phyloP scores from a whole-genome alignment of 139 green algal genomes.

The Microglena sp. region DNA sequence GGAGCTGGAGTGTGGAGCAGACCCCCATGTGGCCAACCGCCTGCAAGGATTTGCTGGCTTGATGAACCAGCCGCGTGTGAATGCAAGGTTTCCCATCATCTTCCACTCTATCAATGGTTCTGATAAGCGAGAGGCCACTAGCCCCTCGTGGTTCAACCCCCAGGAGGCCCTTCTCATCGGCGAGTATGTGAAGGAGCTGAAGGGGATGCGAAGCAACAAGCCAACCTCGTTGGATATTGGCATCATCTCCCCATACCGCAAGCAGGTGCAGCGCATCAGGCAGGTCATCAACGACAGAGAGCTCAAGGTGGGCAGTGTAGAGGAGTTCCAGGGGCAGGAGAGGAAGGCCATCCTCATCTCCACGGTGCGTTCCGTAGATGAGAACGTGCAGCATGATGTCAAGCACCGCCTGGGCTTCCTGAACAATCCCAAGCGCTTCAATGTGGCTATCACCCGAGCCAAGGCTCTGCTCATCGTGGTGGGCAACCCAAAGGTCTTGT shows the following conservation, averaged over 20 bases:
- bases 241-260: conserved; percentile 35
- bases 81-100: conserved; percentile 27
- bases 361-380: conserved; percentile 38
- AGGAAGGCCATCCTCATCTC: conserved; percentile 72
- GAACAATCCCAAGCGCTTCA: conserved; percentile 77
- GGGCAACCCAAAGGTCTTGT: conserved; percentile 23
- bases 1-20: too few species aligned
- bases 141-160: conserved; percentile 38
- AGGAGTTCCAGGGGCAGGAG: conserved; percentile 43
- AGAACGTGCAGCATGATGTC: conserved; percentile 10
- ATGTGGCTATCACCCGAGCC: conserved; percentile 80
- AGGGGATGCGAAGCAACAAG: conserved; percentile 5
- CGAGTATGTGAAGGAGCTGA: conserved; percentile 18
- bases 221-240: conserved; percentile 19
- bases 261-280: conserved; percentile 62
- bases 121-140: conserved; percentile 31
- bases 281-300: conserved; percentile 60
- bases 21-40: too few species aligned
- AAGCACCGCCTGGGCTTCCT: conserved; percentile 57
- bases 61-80: too few species aligned
- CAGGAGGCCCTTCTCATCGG: too few species aligned
- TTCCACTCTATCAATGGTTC: conserved; percentile 38
- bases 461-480: conserved; percentile 49
- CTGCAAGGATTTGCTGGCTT: too few species aligned
- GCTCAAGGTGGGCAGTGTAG: conserved; percentile 12